Percentiles rank a stretch among this genome's conserved stretches.
phyloP scores from a whole-genome alignment of 441 rosid species.

The Rhodomyrtus psidioides region DNA sequence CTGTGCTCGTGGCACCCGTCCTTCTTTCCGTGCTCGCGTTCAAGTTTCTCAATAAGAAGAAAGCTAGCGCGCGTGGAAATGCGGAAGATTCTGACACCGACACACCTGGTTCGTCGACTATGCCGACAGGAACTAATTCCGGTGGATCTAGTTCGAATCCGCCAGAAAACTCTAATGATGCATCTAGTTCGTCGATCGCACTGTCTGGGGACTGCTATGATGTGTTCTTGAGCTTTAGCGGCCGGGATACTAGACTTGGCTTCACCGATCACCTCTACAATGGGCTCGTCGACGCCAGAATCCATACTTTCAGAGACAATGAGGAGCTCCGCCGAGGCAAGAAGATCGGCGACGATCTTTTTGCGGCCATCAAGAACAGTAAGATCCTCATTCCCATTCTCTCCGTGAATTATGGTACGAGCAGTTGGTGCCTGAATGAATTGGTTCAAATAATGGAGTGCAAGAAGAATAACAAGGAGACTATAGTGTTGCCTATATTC shows the following conservation, averaged over 20 bases:
- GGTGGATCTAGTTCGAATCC: too few species aligned
- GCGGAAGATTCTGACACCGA: not conserved
- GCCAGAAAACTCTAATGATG: too few species aligned
- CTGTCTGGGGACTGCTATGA: not conserved
- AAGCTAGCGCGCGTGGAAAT: not conserved
- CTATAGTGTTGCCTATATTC: not conserved
- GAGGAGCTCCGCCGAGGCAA: not conserved
- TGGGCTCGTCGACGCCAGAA: not conserved
- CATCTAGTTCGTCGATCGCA: too few species aligned
- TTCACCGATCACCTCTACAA: not conserved
- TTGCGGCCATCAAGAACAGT: not conserved
- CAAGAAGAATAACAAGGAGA: not conserved
- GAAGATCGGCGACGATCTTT: not conserved
- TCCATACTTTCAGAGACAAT: not conserved
- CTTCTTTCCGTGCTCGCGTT: not conserved
- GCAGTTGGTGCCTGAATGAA: not conserved
- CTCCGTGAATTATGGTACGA: not conserved
- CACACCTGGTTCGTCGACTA: not conserved
- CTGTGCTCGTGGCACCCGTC: not conserved
- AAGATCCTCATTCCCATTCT: not conserved
- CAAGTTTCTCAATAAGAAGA: not conserved
- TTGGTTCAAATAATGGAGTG: not conserved
- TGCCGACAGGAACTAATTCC: too few species aligned
- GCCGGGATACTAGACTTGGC: not conserved
- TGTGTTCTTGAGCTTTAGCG: not conserved